Evolutionary conservation across 2,329 filamentous ascomycete species (phyloP), one percentile per base, ranked within the genome.

Genomic region (Cladosporium sphaerospermum): DNA sequence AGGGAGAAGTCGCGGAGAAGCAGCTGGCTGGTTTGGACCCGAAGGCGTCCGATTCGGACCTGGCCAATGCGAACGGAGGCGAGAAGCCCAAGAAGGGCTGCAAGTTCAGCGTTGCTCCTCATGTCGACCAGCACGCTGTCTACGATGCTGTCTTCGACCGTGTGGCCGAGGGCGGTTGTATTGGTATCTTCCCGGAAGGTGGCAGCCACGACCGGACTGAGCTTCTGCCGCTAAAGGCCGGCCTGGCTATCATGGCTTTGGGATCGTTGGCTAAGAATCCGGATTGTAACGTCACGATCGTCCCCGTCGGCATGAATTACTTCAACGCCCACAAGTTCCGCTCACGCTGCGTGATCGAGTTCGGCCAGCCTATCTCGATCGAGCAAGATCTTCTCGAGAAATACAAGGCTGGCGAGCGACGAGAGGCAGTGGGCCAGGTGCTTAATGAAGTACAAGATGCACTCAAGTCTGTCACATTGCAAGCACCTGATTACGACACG

Each of bases 291-390:
- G 76, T 99, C 57, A 95, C 91, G 71, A 96, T 99, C 62, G 89
- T 99, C 19, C 93, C 93, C 3, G 91, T 93, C 48, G 92, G 92
- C 63, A 96, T 99, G 92, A 99, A 99, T 72, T 99, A 99, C 72
- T 99, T 99, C 73, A 92, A 97, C 71, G 88, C 92, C 0, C 92
- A 99, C 78, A 99, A 97, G 70, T 99, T 99, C 72, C 86, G 92
- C 43, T 97, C 92, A 58, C 83, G 93, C 67, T 93, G 92, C 34
- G 92, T 99, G 4, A 85, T 97, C 56, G 93, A 99, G 67, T 99
- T 97, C 63, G 93, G 93, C 8, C 85, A 83, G 23, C 90, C 93
- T 0, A 85, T 97, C 57, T 88, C 95, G 60, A 84, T 97, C 9
- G 86, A 90, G 0, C 75, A 77, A 16, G 87, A 95, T 64, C 74